Base-by-base conservation (phyloP, 2,329 filamentous ascomycete species). In the Diaporthe nobilis region DNA sequence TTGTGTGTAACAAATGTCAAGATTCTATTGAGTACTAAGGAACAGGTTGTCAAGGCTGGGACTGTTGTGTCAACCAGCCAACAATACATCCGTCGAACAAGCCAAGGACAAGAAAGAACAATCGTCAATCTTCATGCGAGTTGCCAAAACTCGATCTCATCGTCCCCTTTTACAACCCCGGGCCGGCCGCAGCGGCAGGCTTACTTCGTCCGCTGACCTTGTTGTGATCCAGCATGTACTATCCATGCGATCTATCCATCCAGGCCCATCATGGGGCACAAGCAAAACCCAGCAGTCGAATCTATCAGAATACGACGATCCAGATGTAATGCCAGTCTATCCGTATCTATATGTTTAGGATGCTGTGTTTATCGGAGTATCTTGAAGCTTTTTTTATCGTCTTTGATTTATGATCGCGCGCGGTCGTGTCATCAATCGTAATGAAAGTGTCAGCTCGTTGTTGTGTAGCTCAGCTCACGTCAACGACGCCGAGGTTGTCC, bases 111-210 rank as follows among this genome's bases (percentile, higher is more conserved):
- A 37, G 37, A 42, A 42, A 20, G 51, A 42, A 42, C 65, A 31
- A 22, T 68, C 49, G 13, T 42, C 49, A 51, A 42, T 34, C 47
- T 53, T 53, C 34, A 25, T 51, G 34, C 22, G 31, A 70, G n/a
- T 55, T 6, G 12, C 1, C 9, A 10, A 25, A 34, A 55, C 49
- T 55, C 65, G 17, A 28, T 17, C 44, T 44, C 47, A 55, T 47
- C 58, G 28, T 57, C 42, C 58, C 47, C 49, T 63, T 51, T 55
- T 2, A 55, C 71, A 65, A 51, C 71, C 71, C 71, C 71, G 71
- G 71, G 71, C 71, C 71, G 71, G 71, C 71, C 58, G 71, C 71
- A 73, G 71, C 71, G 71, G 71, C 71, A 73, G 71, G 71, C 34
- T 73, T 55, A 44, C 71, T 53, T 57, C 42, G 57, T 65, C 71